Base-by-base conservation (phyloP, 192 early-diverging fungal genomes). In the Coemansia sp. region DNA sequence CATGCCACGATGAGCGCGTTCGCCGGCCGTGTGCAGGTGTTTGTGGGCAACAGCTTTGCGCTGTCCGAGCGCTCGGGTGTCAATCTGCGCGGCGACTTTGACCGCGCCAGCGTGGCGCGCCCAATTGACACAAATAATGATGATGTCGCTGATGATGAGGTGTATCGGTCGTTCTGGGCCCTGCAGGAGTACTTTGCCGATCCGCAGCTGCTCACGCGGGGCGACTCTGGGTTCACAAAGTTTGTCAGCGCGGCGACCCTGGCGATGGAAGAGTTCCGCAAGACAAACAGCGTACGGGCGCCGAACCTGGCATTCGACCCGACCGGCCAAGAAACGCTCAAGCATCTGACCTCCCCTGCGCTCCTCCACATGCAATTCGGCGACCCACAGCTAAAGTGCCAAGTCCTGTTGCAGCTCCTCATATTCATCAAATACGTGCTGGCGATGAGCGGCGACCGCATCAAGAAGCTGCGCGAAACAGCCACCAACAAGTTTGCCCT, bases 1-100 rank as follows among this genome's bases (percentile, higher is more conserved):
- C 91, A 91, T 46, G 83, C 89, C 3, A 87, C 85, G 33, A 85
- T 92, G 74, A 90, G 86, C 18, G 86, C 84, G 30, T 87, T 88
- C 57, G 88, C 88, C 55, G 94, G 95, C 1, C 87, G 94, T n/a
- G 91, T 98, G 24, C 73, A 94, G 48, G 82, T 95, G 50, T 91
- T 93, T 61, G 82, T 98, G 2, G 87, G 94, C 11, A 91, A 86
- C 54, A 86, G 87, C 16, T 94, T 90, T 46, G 84, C 95, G 16
- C 78, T 98, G 25, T 83, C 84, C 1, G 95, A 98, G 67, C 87
- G 92, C 23, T 94, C 93, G 0, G 91, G 89, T 65, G 92, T 96
- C 52, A 98, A 98, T 40, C 65, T 93, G 38, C 81, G 86, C 6
- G 95, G 95, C 44, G 90, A 95, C 54, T 94, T 93, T 75, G 90